Base-by-base conservation (phyloP, 352 stramenopile genomes). In the Phytophthora boehmeriae region DNA sequence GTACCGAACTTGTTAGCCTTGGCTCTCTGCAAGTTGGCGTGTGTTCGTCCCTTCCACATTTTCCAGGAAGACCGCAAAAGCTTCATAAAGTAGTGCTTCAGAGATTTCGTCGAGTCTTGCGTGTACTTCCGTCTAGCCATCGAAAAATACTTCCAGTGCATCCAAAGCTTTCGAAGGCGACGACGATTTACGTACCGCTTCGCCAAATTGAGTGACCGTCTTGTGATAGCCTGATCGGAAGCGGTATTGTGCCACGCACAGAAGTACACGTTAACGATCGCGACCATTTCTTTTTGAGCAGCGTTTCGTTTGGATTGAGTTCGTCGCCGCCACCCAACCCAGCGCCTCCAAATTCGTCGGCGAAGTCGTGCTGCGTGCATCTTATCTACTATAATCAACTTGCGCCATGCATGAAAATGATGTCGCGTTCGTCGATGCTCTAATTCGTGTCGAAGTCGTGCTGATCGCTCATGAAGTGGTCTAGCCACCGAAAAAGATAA, bases 121-220 rank as follows among this genome's bases (percentile, higher is more conserved):
- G 77, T 66, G 60, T 93, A 87, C 27, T 90, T 89, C 23, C 74
- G 68, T 38, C 73, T 84, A 11, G 68, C 66, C 25, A 80, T 85
- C 2, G 83, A 86, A 50, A 91, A 95, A 17, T 82, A 83, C 41
- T 90, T 92, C 87, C 87, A 95, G 41, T 90, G 66, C 42, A 77
- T 57, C 87, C 87, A 95, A 5, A 92, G 47, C 28, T 92, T 92
- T 6, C 78, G 78, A 25, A 92, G 61, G 0, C 74, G 66, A 2
- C 75, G 63, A 19, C 86, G 85, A 27, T 85, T 86, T 3, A 90
- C 66, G 57, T 89, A 88, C 5, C 85, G 58, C 27, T 79, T 83
- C 1, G 79, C 83, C 2, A 93, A 30, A 8, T 53, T 79, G 1
- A 92, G 48, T 3, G 85, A 77, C 10, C 85, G 59, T 42, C 76